Evolutionary conservation across 1,139 yeast genomes (phyloP).

Genomic region (Candida albicans): DNA sequence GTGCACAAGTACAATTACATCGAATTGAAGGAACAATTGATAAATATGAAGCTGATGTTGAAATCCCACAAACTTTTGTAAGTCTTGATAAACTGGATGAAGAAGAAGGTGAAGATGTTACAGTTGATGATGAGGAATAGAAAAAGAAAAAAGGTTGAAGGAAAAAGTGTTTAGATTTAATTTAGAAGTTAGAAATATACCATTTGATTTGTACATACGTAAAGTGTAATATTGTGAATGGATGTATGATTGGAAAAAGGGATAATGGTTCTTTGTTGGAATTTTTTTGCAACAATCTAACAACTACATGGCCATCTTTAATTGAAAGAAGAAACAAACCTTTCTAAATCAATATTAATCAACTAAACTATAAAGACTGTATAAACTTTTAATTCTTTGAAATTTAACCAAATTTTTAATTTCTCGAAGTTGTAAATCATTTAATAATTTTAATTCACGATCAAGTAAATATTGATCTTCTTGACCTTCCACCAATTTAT

Average conservation of each 20-base stretch:
- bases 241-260: no score
- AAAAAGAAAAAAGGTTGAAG: neutral
- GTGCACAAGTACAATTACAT: slow-evolving; percentile 13
- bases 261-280: no score
- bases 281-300: no score
- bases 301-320: no score
- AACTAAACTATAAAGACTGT: slow-evolving; percentile 12
- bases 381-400: slow-evolving; percentile 40
- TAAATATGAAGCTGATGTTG: slow-evolving; percentile 9
- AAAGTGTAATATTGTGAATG: no score
- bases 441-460: slow-evolving; percentile 72
- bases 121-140: neutral
- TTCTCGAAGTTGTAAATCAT: slow-evolving; percentile 59
- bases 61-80: slow-evolving; percentile 13
- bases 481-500: slow-evolving; percentile 87
- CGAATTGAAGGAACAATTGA: slow-evolving; percentile 7
- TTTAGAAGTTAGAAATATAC: no score
- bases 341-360: no score
- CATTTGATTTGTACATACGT: no score
- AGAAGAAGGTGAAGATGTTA: slow-evolving; percentile 6
- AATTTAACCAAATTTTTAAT: slow-evolving; percentile 53
- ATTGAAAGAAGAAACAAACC: no score
- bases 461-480: slow-evolving; percentile 74
- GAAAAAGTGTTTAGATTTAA: neutral
- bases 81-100: slow-evolving; percentile 10